Conservation (phyloP, 2,329 filamentous ascomycete genomes). For the Plenodomus biglobosus region DNA sequence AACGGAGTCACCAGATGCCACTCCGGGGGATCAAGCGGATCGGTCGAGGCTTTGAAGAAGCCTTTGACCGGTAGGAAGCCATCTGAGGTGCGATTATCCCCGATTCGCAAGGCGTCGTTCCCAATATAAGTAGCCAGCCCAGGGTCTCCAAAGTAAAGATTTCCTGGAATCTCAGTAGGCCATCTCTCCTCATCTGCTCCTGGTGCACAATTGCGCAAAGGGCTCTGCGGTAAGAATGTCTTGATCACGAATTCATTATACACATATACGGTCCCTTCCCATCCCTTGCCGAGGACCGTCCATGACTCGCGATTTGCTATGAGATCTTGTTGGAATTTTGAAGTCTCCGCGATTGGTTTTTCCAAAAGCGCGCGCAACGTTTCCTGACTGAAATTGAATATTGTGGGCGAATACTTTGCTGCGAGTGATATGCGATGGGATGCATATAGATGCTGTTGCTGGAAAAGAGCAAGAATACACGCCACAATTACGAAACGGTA, state of each 20-base stretch:
- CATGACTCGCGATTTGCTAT: slow-evolving; percentile 22
- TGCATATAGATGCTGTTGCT: slow-evolving; percentile 22
- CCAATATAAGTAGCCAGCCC: neutral
- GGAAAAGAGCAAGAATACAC: slow-evolving; percentile 15
- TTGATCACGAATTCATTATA: slow-evolving; percentile 30
- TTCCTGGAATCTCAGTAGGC: slow-evolving; percentile 34
- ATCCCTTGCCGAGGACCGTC: slow-evolving; percentile 24
- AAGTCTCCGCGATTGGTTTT: slow-evolving; percentile 9
- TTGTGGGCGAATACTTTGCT: slow-evolving; percentile 26
- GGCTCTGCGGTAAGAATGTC: slow-evolving; percentile 27
- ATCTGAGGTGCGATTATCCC: neutral
- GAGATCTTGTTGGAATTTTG: slow-evolving; percentile 17
- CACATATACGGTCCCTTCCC: slow-evolving; percentile 27
- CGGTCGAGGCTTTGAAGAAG: slow-evolving; percentile 12
- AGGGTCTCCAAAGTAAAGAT: slow-evolving; percentile 20
- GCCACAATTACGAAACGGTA: slow-evolving; percentile 17
- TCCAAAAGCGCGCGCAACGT: slow-evolving; percentile 1
- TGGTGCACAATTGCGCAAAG: slow-evolving; percentile 29
- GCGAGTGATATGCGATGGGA: slow-evolving; percentile 19
- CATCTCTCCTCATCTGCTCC: slow-evolving; percentile 13
- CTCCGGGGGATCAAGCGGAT: slow-evolving; percentile 10
- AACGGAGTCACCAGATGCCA: slow-evolving; percentile 27
- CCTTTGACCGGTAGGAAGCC: slow-evolving; percentile 22
- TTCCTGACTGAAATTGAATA: slow-evolving; percentile 6
- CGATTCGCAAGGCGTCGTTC: neutral